Conservation (phyloP, 108 stramenopile species). For the Mediolabrus comicus region DNA sequence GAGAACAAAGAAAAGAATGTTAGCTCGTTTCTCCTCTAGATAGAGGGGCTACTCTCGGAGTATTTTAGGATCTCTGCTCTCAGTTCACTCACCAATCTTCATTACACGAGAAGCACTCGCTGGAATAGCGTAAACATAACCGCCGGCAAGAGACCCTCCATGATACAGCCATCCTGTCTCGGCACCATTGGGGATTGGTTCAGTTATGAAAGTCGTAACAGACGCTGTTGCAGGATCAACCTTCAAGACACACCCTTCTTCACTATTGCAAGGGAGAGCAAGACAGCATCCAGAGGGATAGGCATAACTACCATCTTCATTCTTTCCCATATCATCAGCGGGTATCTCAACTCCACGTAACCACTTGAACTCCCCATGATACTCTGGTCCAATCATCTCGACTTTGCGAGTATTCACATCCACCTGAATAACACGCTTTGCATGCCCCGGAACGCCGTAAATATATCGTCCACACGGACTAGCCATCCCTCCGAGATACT, state of each 20-base stretch:
- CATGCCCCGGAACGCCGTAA: slow-evolving; percentile 73
- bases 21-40: too few species aligned
- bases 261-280: slow-evolving; percentile 58
- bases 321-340: slow-evolving; percentile 20
- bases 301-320: slow-evolving; percentile 16
- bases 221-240: slow-evolving; percentile 52
- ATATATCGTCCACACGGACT: slow-evolving; percentile 69
- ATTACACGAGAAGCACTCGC: slow-evolving; percentile 59
- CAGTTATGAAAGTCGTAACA: slow-evolving; percentile 54
- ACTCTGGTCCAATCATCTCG: slow-evolving; percentile 52
- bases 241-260: slow-evolving; percentile 52
- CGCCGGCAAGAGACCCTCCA: slow-evolving; percentile 60
- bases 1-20: neutral
- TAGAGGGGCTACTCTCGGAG: too few species aligned
- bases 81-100: slow-evolving; percentile 32
- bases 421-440: slow-evolving; percentile 54
- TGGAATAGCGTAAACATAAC: slow-evolving; percentile 66
- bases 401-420: slow-evolving; percentile 40
- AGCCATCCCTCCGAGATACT: slow-evolving; percentile 71
- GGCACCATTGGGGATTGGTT: slow-evolving; percentile 24
- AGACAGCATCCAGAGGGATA: slow-evolving; percentile 60
- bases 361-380: slow-evolving; percentile 67
- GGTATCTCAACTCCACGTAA: slow-evolving; percentile 67
- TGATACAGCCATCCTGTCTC: slow-evolving; percentile 64
- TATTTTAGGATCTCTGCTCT: too few species aligned